A percentile compares a stretch with the other conserved stretches of the same genome.
These are phyloP conservation scores for Sporopachydermia cereana DNA, from an alignment of 1,139 yeast genomes.

Conservation along the genomic window DNA sequence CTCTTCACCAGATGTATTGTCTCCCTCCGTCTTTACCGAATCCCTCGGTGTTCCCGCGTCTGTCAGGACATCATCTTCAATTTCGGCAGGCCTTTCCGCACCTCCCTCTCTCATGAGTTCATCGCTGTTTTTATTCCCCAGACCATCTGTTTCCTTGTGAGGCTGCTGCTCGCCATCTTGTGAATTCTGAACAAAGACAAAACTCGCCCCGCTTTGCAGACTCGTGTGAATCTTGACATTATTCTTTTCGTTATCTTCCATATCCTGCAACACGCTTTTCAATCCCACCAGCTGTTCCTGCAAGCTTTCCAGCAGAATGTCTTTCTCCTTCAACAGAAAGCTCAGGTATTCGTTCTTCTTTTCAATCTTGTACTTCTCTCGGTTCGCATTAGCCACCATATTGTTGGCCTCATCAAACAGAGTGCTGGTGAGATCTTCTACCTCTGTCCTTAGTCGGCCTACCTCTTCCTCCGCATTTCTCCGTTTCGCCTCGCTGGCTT, in stretches of 20 bases:
- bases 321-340: constrained; percentile 4
- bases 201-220: no score
- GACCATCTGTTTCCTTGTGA: no score
- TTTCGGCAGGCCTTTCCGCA: no score
- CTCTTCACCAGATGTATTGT: no score
- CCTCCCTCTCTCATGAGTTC: no score
- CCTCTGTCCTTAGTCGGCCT: constrained; percentile 49
- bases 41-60: no score
- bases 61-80: no score
- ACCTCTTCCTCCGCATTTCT: constrained; percentile 48
- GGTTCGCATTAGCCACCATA: constrained; percentile 65
- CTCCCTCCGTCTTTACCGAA: no score
- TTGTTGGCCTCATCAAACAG: constrained; percentile 70
- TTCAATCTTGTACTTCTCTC: constrained; percentile 43
- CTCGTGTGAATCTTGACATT: no score
- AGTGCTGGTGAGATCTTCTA: constrained; percentile 66
- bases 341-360: constrained; percentile 24
- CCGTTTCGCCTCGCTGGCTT: constrained; percentile 16
- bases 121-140: no score
- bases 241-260: neutral
- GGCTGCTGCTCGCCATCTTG: no score
- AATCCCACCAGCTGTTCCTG: constrained; percentile 4
- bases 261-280: neutral
- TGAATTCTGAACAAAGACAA: no score
- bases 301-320: constrained; percentile 1